These are phyloP conservation scores for Dothistroma septosporum DNA, from an alignment of 2,329 filamentous ascomycete species.

Conservation along the genomic window DNA sequence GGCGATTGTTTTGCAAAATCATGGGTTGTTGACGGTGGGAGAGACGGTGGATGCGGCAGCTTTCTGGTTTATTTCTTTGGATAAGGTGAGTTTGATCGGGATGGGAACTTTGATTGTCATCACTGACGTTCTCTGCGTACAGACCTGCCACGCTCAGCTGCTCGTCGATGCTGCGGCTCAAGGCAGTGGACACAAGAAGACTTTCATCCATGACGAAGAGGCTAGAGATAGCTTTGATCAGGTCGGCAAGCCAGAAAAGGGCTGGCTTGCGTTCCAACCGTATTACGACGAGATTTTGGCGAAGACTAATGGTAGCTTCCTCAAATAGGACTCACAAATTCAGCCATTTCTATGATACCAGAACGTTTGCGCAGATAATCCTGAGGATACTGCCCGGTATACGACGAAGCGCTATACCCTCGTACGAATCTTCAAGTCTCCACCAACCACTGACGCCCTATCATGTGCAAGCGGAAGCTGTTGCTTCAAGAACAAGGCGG, in stretches of 20 bases:
- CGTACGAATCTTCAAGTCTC: no score
- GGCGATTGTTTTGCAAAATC: slow-evolving; percentile 41
- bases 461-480: no score
- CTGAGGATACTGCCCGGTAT: no score
- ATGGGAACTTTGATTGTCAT: neutral
- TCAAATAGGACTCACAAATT: slow-evolving; percentile 32
- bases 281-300: slow-evolving; percentile 53
- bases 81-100: slow-evolving; percentile 30
- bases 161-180: slow-evolving; percentile 42
- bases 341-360: no score
- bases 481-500: no score
- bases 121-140: neutral
- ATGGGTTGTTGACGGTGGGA: slow-evolving; percentile 44
- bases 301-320: slow-evolving; percentile 49
- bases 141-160: slow-evolving; percentile 44
- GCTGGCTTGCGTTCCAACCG: slow-evolving; percentile 50
- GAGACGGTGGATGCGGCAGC: slow-evolving; percentile 43
- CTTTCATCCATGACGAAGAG: slow-evolving; percentile 40
- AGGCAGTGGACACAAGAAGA: slow-evolving; percentile 39
- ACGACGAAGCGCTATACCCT: no score
- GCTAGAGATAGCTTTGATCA: slow-evolving; percentile 39
- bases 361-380: no score
- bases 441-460: no score
- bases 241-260: slow-evolving; percentile 49
- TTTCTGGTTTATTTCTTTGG: slow-evolving; percentile 45